Conservation (phyloP, 768 basidiomycete species). For the Leccinum subgranulosum region DNA sequence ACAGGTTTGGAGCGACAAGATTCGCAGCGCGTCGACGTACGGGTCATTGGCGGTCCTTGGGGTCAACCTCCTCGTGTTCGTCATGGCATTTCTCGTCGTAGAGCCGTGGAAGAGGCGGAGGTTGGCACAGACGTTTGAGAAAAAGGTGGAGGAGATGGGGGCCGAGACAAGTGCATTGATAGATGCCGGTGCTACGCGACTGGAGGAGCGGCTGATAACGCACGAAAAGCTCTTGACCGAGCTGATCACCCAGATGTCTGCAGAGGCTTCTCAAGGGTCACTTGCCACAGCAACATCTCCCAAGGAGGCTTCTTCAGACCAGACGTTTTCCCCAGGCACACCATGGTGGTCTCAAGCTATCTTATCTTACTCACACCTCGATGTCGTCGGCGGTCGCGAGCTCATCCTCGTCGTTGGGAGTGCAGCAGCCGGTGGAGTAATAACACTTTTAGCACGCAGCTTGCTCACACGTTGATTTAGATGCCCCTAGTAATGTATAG, state of each 20-base stretch:
- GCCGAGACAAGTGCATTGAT: constrained; percentile 39
- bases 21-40: constrained; percentile 92
- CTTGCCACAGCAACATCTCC: constrained; percentile 1
- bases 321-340: neutral
- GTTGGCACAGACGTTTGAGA: constrained; percentile 87
- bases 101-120: constrained; percentile 95
- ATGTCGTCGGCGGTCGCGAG: constrained; percentile 15
- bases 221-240: constrained; percentile 40
- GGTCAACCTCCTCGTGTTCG: constrained; percentile 87
- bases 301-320: constrained; percentile 2
- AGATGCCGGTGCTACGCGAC: constrained; percentile 44
- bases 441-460: constrained; percentile 22
- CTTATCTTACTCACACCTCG: constrained; percentile 9
- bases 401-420: constrained; percentile 29
- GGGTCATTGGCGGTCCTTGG: constrained; percentile 82
- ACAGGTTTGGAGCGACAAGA: constrained; percentile 99
- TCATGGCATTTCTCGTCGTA: constrained; percentile 84
- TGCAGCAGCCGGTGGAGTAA: constrained; percentile 25
- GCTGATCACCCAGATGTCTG: constrained; percentile 21
- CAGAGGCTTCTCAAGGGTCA: constrained; percentile 11
- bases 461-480: constrained; percentile 17
- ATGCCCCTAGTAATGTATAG: neutral
- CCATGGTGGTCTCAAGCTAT: constrained; percentile 11
- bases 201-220: constrained; percentile 46
- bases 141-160: constrained; percentile 63